Conservation (phyloP, 2,329 filamentous ascomycete genomes). For the Geosmithia putterillii region DNA sequence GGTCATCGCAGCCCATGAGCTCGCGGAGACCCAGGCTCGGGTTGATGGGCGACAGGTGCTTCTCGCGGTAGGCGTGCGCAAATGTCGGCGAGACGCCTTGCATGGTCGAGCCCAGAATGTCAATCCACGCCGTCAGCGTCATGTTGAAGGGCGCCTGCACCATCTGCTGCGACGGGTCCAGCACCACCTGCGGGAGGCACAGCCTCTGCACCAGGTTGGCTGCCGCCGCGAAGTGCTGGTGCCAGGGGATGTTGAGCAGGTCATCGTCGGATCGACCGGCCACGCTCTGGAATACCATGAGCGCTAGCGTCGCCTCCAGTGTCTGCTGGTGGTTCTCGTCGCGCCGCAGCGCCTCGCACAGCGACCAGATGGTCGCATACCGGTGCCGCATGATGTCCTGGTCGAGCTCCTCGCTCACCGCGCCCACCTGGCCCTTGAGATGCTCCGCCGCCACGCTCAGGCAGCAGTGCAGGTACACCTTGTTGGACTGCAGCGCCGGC, state of each 20-base stretch:
- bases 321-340: constrained; percentile 81
- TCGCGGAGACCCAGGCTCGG: constrained; percentile 65
- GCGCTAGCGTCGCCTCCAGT: constrained; percentile 80
- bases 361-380: constrained; percentile 72
- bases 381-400: constrained; percentile 87
- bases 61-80: constrained; percentile 89
- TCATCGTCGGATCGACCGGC: constrained; percentile 78
- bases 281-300: constrained; percentile 93
- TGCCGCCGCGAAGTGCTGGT: constrained; percentile 90
- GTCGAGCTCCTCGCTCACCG: constrained; percentile 64
- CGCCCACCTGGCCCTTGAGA: constrained; percentile 58
- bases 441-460: constrained; percentile 88
- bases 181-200: constrained; percentile 58
- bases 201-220: constrained; percentile 77
- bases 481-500: constrained; percentile 81
- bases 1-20: constrained; percentile 95
- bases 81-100: constrained; percentile 75
- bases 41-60: constrained; percentile 61
- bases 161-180: constrained; percentile 38
- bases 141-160: constrained; percentile 79
- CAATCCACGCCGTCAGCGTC: constrained; percentile 89
- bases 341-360: constrained; percentile 69
- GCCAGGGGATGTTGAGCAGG: constrained; percentile 88
- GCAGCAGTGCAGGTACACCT: constrained; percentile 89
- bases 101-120: constrained; percentile 92